Evolutionary conservation across 225 moss, liverwort and hornwort genomes (phyloP).

Genomic region (Polytrichum formosum): DNA sequence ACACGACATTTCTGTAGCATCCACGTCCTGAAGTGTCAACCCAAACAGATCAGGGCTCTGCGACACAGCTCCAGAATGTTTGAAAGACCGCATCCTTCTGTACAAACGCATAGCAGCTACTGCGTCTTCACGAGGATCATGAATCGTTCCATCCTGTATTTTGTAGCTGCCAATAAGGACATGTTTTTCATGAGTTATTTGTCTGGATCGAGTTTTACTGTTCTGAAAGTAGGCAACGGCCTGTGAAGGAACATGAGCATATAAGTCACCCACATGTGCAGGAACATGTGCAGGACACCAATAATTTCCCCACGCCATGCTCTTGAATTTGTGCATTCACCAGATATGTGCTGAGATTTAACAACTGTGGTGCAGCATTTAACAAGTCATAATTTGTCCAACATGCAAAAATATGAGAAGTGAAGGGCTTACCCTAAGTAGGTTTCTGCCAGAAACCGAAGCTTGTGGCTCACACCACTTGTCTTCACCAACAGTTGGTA

Average conservation of each 20-base stretch:
- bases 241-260: too few relatives aligned
- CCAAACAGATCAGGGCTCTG: constrained; percentile 20
- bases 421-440: constrained; percentile 46
- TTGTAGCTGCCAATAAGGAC: constrained; percentile 36
- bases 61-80: constrained; percentile 19
- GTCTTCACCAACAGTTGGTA: constrained; percentile 67
- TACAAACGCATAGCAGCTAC: constrained; percentile 69
- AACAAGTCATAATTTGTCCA: too few relatives aligned
- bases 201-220: too few relatives aligned
- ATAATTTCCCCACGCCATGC: too few relatives aligned
- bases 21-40: constrained; percentile 15
- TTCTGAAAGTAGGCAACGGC: too few relatives aligned
- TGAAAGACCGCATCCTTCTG: constrained; percentile 43
- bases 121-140: constrained; percentile 64
- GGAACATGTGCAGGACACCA: too few relatives aligned
- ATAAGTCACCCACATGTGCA: too few relatives aligned
- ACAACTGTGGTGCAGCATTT: too few relatives aligned
- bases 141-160: constrained; percentile 49
- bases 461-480: constrained; percentile 61
- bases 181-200: too few relatives aligned
- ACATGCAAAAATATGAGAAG: background rate
- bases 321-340: too few relatives aligned
- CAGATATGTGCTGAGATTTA: too few relatives aligned
- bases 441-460: constrained; percentile 57
- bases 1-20: constrained; percentile 12